These are phyloP conservation scores for Astrothelium subdiscretum DNA, from an alignment of 495 filamentous ascomycete species.

Conservation along the genomic window DNA sequence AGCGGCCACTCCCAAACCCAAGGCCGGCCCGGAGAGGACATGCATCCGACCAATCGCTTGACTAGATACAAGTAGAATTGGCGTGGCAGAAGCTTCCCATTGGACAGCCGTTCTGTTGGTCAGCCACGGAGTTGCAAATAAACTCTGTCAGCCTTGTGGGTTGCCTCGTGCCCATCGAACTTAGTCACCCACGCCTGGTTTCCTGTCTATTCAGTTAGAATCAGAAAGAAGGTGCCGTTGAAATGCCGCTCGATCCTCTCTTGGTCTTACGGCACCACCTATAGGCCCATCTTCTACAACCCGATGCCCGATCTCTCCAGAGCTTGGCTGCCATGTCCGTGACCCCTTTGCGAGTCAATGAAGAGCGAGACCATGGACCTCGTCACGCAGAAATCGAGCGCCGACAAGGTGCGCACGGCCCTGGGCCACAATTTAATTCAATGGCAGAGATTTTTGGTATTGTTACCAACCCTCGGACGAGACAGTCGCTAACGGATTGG, in stretches of 20 bases:
- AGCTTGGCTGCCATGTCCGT: neutral
- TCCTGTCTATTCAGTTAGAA: neutral
- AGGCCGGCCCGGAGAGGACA: too few relatives aligned
- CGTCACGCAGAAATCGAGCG: neutral
- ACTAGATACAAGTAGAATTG: neutral
- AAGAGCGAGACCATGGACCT: neutral
- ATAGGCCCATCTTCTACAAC: neutral
- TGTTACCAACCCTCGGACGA: neutral
- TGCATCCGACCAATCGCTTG: neutral
- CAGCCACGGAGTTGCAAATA: neutral
- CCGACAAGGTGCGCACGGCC: neutral
- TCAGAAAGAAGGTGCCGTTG: neutral
- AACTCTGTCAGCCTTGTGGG: neutral
- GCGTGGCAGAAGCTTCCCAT: neutral
- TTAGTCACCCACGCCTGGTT: neutral
- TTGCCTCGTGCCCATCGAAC: neutral
- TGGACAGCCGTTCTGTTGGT: neutral
- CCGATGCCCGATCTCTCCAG: neutral
- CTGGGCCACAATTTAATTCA: neutral
- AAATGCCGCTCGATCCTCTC: neutral
- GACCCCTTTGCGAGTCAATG: neutral
- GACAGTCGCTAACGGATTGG: neutral
- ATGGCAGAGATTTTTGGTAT: slow-evolving; percentile 1
- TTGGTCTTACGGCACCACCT: neutral
- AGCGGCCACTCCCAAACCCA: too few relatives aligned